A percentile compares a stretch with the other conserved stretches of the same genome.
These are phyloP conservation scores for Aspergillus mulundensis DNA, from an alignment of 495 filamentous ascomycete species.

Conservation along the genomic window DNA sequence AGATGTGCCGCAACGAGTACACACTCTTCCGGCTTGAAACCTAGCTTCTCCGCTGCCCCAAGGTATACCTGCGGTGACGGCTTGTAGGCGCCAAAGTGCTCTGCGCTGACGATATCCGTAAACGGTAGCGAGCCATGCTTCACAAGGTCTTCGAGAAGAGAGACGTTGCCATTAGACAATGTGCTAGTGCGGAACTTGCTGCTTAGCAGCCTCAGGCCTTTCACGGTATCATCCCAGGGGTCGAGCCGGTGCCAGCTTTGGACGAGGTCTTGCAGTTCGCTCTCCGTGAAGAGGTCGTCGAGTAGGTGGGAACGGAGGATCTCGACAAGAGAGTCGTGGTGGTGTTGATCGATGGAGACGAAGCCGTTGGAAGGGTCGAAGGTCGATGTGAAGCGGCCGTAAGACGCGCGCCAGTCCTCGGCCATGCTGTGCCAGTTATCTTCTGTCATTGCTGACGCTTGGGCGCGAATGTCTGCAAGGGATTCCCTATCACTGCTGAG, in stretches of 20 bases:
- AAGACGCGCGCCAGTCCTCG: constrained; percentile 64
- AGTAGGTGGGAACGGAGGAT: constrained; percentile 54
- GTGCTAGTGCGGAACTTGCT: constrained; percentile 55
- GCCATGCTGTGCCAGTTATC: constrained; percentile 59
- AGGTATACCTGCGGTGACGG: constrained; percentile 64
- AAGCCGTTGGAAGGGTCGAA: constrained; percentile 45
- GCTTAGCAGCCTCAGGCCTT: constrained; percentile 54
- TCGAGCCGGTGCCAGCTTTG: constrained; percentile 66
- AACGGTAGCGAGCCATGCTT: constrained; percentile 56
- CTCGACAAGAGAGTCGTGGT: constrained; percentile 54
- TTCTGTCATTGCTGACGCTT: constrained; percentile 46
- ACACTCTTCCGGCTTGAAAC: constrained; percentile 55
- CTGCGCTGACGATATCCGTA: constrained; percentile 56
- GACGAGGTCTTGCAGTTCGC: constrained; percentile 53
- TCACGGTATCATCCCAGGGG: constrained; percentile 62
- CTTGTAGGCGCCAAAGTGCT: constrained; percentile 75
- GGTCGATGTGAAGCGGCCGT: constrained; percentile 54
- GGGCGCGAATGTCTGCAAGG: constrained; percentile 43
- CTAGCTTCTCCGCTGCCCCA: constrained; percentile 59
- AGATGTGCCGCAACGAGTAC: constrained; percentile 79
- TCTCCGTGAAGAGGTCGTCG: constrained; percentile 52
- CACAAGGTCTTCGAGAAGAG: constrained; percentile 61
- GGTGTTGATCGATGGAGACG: constrained; percentile 63
- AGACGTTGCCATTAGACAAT: constrained; percentile 70
- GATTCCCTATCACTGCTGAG: constrained; percentile 41